These are phyloP conservation scores for Heliamphora pulchella DNA, from an alignment of 179 eudicot genomes.

Conservation along the genomic window DNA sequence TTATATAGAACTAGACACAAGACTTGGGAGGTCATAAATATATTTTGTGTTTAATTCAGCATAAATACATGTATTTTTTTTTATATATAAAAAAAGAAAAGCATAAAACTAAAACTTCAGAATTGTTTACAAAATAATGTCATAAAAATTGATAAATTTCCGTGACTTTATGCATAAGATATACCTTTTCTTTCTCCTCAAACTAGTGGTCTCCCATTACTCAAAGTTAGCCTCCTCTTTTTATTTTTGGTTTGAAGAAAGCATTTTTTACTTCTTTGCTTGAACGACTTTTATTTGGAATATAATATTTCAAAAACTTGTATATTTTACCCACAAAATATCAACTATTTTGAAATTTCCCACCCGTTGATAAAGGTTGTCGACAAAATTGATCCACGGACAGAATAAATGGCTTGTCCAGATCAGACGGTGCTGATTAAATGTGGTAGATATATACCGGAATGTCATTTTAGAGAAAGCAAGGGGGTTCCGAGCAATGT, in stretches of 20 bases:
- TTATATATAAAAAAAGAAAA: too few relatives aligned
- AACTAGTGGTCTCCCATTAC: slow-evolving; percentile 5
- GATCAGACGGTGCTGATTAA: background rate
- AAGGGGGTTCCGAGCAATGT: background rate
- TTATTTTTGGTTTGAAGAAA: too few relatives aligned
- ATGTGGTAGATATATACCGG: background rate
- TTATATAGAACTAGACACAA: too few relatives aligned
- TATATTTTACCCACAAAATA: background rate
- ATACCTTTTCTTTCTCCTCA: slow-evolving; percentile 9
- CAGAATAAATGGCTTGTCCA: too few relatives aligned
- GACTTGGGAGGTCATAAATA: background rate
- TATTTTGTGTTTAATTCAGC: too few relatives aligned
- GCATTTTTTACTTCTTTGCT: slow-evolving; percentile 7
- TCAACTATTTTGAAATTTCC: background rate
- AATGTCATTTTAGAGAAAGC: background rate
- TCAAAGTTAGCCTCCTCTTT: background rate
- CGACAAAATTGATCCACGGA: background rate
- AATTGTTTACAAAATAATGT: background rate
- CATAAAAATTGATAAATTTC: too few relatives aligned
- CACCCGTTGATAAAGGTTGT: background rate
- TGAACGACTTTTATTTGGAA: background rate
- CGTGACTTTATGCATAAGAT: background rate
- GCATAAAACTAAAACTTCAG: too few relatives aligned
- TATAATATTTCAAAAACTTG: background rate
- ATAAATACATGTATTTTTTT: too few relatives aligned